Conservation (phyloP, 768 basidiomycete genomes). For the Kondoa subrosea region DNA sequence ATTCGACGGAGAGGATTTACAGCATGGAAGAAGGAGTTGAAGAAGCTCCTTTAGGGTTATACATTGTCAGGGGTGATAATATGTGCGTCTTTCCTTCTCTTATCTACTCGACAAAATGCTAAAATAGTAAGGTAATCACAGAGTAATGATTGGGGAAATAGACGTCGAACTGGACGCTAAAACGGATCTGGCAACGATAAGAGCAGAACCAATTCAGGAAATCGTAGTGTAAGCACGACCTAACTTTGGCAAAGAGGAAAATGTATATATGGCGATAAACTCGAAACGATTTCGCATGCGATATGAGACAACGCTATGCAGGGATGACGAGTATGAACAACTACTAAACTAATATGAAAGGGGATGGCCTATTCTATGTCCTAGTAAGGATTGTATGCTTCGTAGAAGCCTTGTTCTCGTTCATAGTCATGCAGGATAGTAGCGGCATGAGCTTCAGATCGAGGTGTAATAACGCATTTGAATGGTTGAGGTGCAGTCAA, state of each 20-base stretch:
- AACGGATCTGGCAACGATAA: constrained; percentile 60
- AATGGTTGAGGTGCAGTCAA: background rate
- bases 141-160: constrained; percentile 36
- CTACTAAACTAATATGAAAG: too few species aligned
- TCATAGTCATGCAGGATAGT: background rate
- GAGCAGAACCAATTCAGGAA: constrained; percentile 59
- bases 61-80: constrained; percentile 96
- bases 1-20: constrained; percentile 83
- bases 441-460: background rate
- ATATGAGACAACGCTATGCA: too few species aligned
- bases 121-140: constrained; percentile 16
- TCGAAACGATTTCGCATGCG: too few species aligned
- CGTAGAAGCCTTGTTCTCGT: background rate
- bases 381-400: background rate
- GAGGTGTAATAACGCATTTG: background rate
- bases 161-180: constrained; percentile 60
- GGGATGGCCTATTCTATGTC: too few species aligned
- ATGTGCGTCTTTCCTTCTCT: constrained; percentile 53
- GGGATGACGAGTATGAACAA: background rate
- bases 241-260: background rate
- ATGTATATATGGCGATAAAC: too few species aligned
- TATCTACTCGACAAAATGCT: background rate
- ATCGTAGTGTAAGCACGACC: constrained; percentile 21
- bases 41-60: constrained; percentile 82
- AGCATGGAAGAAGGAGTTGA: constrained; percentile 80